Base-by-base conservation (phyloP, 257 asterid genomes). In the Solanum ossicruentum region DNA sequence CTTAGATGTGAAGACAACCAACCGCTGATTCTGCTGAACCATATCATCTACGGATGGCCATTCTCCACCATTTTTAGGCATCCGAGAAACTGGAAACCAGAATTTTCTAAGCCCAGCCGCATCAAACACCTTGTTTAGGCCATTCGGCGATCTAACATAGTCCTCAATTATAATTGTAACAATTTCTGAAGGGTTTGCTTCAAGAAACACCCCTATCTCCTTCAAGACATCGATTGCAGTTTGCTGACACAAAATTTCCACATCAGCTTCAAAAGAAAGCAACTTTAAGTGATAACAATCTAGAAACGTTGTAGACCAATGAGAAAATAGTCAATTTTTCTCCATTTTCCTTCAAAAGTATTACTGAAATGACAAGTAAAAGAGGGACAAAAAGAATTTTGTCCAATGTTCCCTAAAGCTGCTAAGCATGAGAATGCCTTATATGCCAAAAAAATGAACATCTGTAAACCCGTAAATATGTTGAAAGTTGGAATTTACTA, bases 41-140 rank as follows among this genome's bases (percentile, higher is more conserved):
- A 96, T 96, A 81, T 95, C 98, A 89, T 89, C 97, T 71, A 96
- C 93, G n/a, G 89, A 90, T 67, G 98, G 98, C 99, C 98, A 96
- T 11, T 95, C 91, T 85, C 92, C 97, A 61, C 98, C 98, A 58
- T 87, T 90, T 89, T 88, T 89, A 6, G 99, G 99, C 98, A 96
- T 93, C 82, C 86, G 90, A 78, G 98, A 88, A 61, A 92, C 92
- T 13, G 99, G 99, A 86, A 95, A 95, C 95, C 93, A 92, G 89
- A 90, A 95, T 82, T 93, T 89, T 47, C 87, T 92, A 89, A 95
- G 85, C 51, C 98, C 99, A 90, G 97, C 89, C 23, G 94, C 93
- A 51, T 89, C 89, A 55, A 96, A 94, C 79, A 94, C 91, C 72
- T 90, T 95, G 45, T 92, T 85, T 36, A 95, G 92, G 70, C 98